Base-by-base conservation (phyloP, 1,284 basidiomycete species). In the Malassezia sp. region DNA sequence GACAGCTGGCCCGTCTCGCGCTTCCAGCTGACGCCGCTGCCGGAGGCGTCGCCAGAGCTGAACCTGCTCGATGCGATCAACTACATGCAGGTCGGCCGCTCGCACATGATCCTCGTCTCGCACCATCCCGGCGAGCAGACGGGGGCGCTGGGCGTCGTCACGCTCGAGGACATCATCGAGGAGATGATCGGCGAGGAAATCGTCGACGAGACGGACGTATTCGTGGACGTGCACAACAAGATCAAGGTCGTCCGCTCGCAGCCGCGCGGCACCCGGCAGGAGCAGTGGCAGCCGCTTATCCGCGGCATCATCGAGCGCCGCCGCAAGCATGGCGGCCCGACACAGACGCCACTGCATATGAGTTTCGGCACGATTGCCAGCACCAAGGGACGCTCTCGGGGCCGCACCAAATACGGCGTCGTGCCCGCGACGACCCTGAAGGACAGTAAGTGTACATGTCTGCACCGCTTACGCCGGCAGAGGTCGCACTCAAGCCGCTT, bases 91-190 rank as follows among this genome's bases (percentile, higher is more conserved):
- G 91, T 88, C 2, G 91, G 91, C 6, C 81, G 89, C 39, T 86
- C 88, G 0, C 91, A 97, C 72, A 76, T 96, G 55, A 76, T 97
- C 18, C 75, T 97, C 20, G 79, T 97, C 28, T 88, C 84, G 57
- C 76, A 76, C 10, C 84, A 83, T 0, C 89, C 89, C 0, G 89
- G 89, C 0, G 71, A 77, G 33, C 75, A 80, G 4, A 81, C 82
- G 14, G 88, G 88, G 32, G 88, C 81, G 2, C 45, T 63, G 23
- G 73, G 73, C 18, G 63, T 74, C 21, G 71, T 74, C 23, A 73
- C 74, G 4, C 64, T 75, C 5, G 74, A 75, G 49, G 74, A 75
- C 49, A 72, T 75, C 14, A 72, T 75, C 11, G 74, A 80, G 75
- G 86, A 90, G 75, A 60, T 70, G 57, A 63, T 66, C 22, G 67